Percentiles rank a stretch among this genome's conserved stretches.
Conservation (phyloP, 2,329 filamentous ascomycete genomes). For the Cladophialophora yegresii region DNA sequence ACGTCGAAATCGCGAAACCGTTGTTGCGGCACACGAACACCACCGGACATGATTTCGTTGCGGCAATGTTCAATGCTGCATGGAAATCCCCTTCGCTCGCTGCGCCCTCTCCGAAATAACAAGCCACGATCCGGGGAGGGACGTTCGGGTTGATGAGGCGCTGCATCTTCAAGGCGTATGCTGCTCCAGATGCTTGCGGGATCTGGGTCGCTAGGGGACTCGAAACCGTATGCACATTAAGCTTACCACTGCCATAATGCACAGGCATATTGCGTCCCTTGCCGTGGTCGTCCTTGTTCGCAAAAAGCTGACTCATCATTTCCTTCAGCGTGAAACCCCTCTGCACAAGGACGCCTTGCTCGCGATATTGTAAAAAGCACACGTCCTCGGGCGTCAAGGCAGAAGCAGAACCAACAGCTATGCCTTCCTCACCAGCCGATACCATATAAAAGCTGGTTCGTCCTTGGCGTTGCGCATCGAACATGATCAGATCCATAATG, state of each 20-base stretch:
- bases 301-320: slow-evolving; percentile 95
- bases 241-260: slow-evolving; percentile 75
- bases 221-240: slow-evolving; percentile 89
- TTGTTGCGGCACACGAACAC: slow-evolving; percentile 93
- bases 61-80: slow-evolving; percentile 85
- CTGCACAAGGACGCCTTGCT: slow-evolving; percentile 87
- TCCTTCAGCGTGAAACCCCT: slow-evolving; percentile 82
- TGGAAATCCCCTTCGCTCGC: slow-evolving; percentile 92
- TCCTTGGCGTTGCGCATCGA: slow-evolving; percentile 95
- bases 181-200: slow-evolving; percentile 82
- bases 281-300: slow-evolving; percentile 78
- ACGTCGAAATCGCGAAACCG: slow-evolving; percentile 86
- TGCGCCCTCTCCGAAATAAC: slow-evolving; percentile 89
- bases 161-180: slow-evolving; percentile 84
- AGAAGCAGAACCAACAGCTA: slow-evolving; percentile 84
- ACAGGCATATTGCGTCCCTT: slow-evolving; percentile 94
- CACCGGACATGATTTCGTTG: slow-evolving; percentile 81
- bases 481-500: slow-evolving; percentile 97
- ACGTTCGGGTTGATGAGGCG: slow-evolving; percentile 69
- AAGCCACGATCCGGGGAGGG: slow-evolving; percentile 70
- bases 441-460: slow-evolving; percentile 96
- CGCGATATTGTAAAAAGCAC: slow-evolving; percentile 91
- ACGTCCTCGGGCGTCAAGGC: slow-evolving; percentile 83
- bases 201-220: slow-evolving; percentile 86
- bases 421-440: slow-evolving; percentile 89